Conservation (phyloP, 106 monocot genomes). For the Dioscorea alata region DNA sequence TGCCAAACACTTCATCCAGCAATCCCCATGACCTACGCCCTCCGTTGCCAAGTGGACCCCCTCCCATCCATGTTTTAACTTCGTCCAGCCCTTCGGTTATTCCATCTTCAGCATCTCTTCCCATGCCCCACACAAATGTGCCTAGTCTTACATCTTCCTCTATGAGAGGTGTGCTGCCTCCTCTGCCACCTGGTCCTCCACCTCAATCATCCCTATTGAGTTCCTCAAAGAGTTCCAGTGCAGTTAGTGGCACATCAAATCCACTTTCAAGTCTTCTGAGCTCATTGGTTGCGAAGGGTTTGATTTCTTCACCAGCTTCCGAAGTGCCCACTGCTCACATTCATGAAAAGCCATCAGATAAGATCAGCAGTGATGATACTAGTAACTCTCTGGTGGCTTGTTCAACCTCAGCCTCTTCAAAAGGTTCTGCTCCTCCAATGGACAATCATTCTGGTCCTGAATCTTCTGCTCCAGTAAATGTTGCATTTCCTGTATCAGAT, state of each 20-base stretch:
- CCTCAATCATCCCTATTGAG: conserved; percentile 33
- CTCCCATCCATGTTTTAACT: conserved; percentile 33
- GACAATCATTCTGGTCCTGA: conserved; percentile 7
- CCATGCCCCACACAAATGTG: conserved; percentile 2
- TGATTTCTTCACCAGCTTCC: conserved; percentile 56
- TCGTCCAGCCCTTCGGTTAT: conserved; percentile 15
- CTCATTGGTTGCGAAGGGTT: conserved; percentile 80
- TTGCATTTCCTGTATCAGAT: not conserved
- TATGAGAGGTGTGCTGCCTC: conserved; percentile 30
- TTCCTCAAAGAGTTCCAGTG: conserved; percentile 10
- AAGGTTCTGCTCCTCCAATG: conserved; percentile 1
- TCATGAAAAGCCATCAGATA: conserved; percentile 1
- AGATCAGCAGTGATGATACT: conserved; percentile 5
- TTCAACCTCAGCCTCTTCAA: conserved; percentile 6
- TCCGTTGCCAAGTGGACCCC: conserved; percentile 67
- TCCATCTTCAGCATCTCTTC: conserved; percentile 6
- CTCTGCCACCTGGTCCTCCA: conserved; percentile 72
- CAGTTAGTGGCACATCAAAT: conserved; percentile 9
- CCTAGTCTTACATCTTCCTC: not conserved
- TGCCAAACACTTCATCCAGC: conserved; percentile 20
- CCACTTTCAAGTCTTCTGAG: conserved; percentile 81
- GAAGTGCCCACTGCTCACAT: conserved; percentile 9
- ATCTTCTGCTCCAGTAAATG: conserved; percentile 4
- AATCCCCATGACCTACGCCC: conserved; percentile 37
- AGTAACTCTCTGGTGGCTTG: conserved; percentile 1